phyloP scores from a whole-genome alignment of 768 basidiomycete species.

The Auriscalpium orientale region DNA sequence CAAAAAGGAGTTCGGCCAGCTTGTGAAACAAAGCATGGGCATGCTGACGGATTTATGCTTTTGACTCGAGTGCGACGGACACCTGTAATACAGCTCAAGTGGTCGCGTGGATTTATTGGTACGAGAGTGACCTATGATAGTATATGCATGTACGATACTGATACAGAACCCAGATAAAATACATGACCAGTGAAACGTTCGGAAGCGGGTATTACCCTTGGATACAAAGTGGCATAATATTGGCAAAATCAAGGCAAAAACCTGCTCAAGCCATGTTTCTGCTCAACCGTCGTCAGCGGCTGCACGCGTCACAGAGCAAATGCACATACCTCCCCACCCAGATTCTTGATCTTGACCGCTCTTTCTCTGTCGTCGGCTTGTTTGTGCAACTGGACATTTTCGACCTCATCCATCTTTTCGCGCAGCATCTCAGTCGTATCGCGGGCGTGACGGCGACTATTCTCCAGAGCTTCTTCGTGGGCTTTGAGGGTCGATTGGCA shows the following conservation, averaged over 20 bases:
- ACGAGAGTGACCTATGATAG: background rate
- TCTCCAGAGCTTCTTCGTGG: conserved; percentile 42
- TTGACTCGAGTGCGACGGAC: too few species aligned
- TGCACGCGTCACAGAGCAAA: background rate
- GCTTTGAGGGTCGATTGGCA: conserved; percentile 25
- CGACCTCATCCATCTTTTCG: conserved; percentile 69
- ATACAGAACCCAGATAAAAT: too few species aligned
- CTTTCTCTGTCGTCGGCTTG: conserved; percentile 49
- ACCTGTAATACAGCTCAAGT: too few species aligned
- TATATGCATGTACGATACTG: too few species aligned
- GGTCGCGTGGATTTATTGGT: too few species aligned
- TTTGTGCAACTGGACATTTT: conserved; percentile 54
- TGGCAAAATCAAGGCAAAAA: background rate
- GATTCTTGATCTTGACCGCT: conserved; percentile 4
- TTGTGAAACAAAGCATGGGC: conserved; percentile 40
- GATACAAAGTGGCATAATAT: background rate
- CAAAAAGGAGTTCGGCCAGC: conserved; percentile 34
- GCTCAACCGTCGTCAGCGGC: background rate
- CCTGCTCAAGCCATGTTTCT: background rate
- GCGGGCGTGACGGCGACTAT: conserved; percentile 42
- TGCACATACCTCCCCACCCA: conserved; percentile 6
- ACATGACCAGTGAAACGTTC: too few species aligned
- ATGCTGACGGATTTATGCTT: conserved; percentile 20
- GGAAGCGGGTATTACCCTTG: too few species aligned
- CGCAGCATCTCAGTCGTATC: conserved; percentile 56